Conservation (phyloP, 164 flowering plant genomes). For the Malania oleifera region DNA sequence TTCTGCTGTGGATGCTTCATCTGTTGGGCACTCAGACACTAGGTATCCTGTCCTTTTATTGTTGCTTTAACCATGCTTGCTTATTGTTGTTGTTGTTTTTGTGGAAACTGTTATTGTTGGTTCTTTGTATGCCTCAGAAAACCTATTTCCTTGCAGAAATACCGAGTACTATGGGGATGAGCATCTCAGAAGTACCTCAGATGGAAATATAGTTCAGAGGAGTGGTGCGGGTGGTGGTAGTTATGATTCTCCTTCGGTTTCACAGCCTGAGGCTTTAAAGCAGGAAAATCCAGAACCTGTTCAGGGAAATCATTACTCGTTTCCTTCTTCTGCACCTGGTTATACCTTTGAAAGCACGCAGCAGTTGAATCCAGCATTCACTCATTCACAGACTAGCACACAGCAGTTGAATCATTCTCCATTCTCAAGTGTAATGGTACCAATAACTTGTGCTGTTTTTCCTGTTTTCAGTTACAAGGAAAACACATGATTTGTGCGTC, state of each 20-base stretch:
- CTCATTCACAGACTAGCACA: conserved; percentile 49
- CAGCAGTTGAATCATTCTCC: conserved; percentile 71
- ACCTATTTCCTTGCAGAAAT: conserved; percentile 43
- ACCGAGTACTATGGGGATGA: conserved; percentile 74
- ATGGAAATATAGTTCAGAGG: conserved; percentile 47
- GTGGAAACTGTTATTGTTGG: not conserved
- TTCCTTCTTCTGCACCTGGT: conserved; percentile 56
- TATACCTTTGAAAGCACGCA: conserved; percentile 58
- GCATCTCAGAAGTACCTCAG: conserved; percentile 43
- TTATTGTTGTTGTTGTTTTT: no score
- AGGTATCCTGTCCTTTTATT: conserved; percentile 39
- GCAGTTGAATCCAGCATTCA: conserved; percentile 46
- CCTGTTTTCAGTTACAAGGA: no score
- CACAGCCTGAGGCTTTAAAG: conserved; percentile 61
- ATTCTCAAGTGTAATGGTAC: conserved; percentile 69
- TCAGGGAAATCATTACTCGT: conserved; percentile 55
- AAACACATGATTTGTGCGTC: no score
- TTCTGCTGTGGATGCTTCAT: conserved; percentile 37
- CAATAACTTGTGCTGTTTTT: not conserved
- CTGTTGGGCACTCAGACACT: conserved; percentile 46
- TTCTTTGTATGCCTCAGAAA: not conserved
- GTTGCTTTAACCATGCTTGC: no score
- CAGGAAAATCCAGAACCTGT: conserved; percentile 46
- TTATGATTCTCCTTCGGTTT: conserved; percentile 51
- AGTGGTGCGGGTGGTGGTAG: conserved; percentile 30